Conservation (phyloP, 768 basidiomycete genomes). For the Rubroboletus satanas region DNA sequence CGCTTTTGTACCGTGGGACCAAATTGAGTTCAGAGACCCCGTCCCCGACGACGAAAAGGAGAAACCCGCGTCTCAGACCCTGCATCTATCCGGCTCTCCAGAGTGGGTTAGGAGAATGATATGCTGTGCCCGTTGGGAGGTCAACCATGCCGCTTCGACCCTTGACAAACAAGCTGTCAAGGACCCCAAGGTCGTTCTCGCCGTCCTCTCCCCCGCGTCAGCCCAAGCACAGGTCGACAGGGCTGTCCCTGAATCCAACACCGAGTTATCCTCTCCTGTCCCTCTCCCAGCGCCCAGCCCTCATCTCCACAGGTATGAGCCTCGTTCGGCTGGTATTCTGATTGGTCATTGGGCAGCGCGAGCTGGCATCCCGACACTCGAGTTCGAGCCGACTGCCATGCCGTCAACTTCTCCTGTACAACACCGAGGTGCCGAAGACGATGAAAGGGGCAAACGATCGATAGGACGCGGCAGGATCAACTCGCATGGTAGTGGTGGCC, state of each 20-base stretch:
- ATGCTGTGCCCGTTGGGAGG: conserved; percentile 78
- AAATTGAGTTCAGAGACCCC: conserved; percentile 50
- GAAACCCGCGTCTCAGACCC: conserved; percentile 22
- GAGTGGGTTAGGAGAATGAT: conserved; percentile 85
- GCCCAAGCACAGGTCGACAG: conserved; percentile 27
- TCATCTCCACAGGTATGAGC: conserved; percentile 57
- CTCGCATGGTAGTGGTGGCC: conserved; percentile 19
- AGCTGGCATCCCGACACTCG: conserved; percentile 55
- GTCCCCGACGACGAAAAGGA: conserved; percentile 22
- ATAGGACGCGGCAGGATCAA: conserved; percentile 28
- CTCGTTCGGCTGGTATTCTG: conserved; percentile 58
- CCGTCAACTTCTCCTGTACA: conserved; percentile 16
- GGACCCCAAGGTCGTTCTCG: conserved; percentile 56
- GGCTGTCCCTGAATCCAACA: conserved; percentile 11
- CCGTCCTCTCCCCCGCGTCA: conserved; percentile 42
- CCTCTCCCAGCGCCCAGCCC: conserved; percentile 60
- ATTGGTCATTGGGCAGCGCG: conserved; percentile 65
- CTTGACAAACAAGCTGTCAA: conserved; percentile 17
- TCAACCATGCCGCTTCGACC: conserved; percentile 46
- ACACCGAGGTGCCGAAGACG: conserved; percentile 27
- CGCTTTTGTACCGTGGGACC: conserved; percentile 80
- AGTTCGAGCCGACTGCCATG: conserved; percentile 39
- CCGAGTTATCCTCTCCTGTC: conserved; percentile 46
- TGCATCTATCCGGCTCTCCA: conserved; percentile 45
- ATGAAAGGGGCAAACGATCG: conserved; percentile 32